A percentile compares a stretch with the other conserved stretches of the same genome.
phyloP scores from a whole-genome alignment of 176 grass and related monocot species.

The Oryza rufipogon region DNA sequence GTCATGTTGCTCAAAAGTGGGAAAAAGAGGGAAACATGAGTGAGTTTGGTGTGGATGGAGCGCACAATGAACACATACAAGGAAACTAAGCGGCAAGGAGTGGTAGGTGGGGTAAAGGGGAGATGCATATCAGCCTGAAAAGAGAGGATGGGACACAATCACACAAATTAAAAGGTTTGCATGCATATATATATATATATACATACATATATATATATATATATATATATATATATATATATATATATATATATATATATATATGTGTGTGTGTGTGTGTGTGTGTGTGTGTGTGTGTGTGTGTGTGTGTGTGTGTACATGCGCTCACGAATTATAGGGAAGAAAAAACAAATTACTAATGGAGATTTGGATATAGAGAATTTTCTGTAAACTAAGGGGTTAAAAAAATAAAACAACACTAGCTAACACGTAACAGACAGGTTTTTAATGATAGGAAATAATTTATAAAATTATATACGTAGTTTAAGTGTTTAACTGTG shows the following conservation, averaged over 20 bases:
- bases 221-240: too few relatives aligned
- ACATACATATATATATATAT: too few relatives aligned
- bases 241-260: too few relatives aligned
- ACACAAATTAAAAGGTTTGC: background rate
- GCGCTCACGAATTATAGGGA: background rate
- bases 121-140: background rate
- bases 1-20: background rate
- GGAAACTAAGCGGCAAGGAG: background rate
- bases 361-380: background rate
- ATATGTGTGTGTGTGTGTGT: too few relatives aligned
- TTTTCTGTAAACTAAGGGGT: background rate
- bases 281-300: too few relatives aligned
- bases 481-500: background rate
- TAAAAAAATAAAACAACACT: background rate
- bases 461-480: background rate
- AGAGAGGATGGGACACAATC: background rate
- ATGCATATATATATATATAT: background rate
- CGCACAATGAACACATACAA: background rate
- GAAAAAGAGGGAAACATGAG: background rate
- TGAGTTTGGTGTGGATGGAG: background rate
- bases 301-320: background rate
- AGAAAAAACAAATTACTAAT: background rate
- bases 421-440: background rate
- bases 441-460: background rate
- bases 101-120: slow-evolving; percentile 14